Conservation (phyloP, 495 filamentous ascomycete species). For the Amorphotheca resinae region DNA sequence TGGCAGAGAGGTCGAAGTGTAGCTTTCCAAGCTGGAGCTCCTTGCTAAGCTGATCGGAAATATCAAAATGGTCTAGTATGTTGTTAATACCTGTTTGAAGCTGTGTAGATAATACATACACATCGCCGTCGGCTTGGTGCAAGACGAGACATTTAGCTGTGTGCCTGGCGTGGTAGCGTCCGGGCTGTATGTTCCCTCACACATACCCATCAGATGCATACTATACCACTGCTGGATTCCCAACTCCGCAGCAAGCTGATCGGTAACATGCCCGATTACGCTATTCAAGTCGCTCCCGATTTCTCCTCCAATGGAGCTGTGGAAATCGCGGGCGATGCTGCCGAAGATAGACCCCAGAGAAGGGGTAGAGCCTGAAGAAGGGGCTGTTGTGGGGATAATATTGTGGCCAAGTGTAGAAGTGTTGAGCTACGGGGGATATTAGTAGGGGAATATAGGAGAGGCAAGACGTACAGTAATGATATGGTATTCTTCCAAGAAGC, state of each 20-base stretch:
- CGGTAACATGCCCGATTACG: constrained; percentile 29
- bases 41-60: constrained; percentile 38
- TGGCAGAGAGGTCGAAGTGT: constrained; percentile 36
- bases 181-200: constrained; percentile 47
- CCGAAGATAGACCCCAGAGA: constrained; percentile 14
- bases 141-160: constrained; percentile 43
- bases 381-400: constrained; percentile 25
- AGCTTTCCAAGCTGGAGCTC: constrained; percentile 37
- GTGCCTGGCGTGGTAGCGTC: constrained; percentile 34
- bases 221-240: constrained; percentile 65
- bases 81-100: too few species aligned
- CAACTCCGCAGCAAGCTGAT: constrained; percentile 32
- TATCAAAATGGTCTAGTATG: constrained; percentile 40
- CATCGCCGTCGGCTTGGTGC: constrained; percentile 44
- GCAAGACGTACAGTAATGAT: constrained; percentile 47
- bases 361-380: constrained; percentile 17
- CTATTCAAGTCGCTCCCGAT: constrained; percentile 24
- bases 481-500: constrained; percentile 49
- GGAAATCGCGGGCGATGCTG: constrained; percentile 25
- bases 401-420: constrained; percentile 47
- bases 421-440: constrained; percentile 38
- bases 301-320: constrained; percentile 25
- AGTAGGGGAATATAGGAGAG: background rate
- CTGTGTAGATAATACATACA: constrained; percentile 35
- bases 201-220: constrained; percentile 56